Percentiles rank a stretch among this genome's conserved stretches.
Evolutionary conservation across 768 basidiomycete species (phyloP).

Genomic region (Pisolithus marmoratus): DNA sequence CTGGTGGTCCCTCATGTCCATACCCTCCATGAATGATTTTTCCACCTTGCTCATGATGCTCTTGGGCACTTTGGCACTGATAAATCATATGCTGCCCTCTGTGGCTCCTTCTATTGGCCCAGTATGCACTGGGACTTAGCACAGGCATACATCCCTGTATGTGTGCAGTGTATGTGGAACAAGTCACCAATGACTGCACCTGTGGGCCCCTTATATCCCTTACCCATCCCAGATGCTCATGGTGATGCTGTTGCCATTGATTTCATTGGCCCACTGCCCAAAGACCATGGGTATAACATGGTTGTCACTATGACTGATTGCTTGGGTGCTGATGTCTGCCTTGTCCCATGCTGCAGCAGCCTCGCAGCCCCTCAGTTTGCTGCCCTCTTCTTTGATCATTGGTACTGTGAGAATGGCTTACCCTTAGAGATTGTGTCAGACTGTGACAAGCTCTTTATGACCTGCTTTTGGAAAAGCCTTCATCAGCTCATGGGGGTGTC

Average conservation of each 20-base stretch:
- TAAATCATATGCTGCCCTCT: conserved; percentile 23
- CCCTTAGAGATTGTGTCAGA: conserved; percentile 16
- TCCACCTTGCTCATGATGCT: conserved; percentile 24
- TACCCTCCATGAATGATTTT: conserved; percentile 9
- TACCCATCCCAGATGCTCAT: conserved; percentile 2
- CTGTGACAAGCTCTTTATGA: conserved; percentile 21
- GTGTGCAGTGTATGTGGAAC: conserved; percentile 27
- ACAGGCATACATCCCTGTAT: conserved; percentile 9
- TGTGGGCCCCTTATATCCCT: conserved; percentile 17
- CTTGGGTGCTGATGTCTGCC: not conserved
- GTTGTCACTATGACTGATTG: conserved; percentile 22
- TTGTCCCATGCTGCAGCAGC: not conserved
- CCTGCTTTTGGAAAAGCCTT: conserved; percentile 18
- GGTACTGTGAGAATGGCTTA: conserved; percentile 14
- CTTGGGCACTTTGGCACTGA: conserved; percentile 32
- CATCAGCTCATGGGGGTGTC: conserved; percentile 15
- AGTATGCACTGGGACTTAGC: conserved; percentile 3
- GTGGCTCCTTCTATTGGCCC: conserved; percentile 19
- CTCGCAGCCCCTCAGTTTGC: not conserved
- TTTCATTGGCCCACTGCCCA: conserved; percentile 32
- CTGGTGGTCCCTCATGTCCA: conserved; percentile 8
- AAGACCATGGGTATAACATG: conserved; percentile 24
- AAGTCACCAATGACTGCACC: conserved; percentile 24
- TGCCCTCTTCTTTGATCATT: conserved; percentile 6
- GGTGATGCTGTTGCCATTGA: conserved; percentile 25